phyloP scores from a whole-genome alignment of 345 rosid species.

The Populus pruinosa region DNA sequence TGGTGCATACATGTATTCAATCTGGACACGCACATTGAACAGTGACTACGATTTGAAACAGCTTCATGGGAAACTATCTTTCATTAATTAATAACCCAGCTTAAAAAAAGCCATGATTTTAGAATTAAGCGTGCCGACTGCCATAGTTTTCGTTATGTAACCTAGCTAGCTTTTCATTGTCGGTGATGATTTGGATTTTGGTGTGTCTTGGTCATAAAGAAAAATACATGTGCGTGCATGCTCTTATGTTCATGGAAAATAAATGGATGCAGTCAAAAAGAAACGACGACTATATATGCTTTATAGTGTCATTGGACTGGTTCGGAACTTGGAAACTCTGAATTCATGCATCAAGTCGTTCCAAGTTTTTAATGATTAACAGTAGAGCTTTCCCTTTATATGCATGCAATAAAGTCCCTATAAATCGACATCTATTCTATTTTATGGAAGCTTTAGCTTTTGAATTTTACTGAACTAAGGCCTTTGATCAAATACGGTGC shows the following conservation, averaged over 20 bases:
- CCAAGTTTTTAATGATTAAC: not conserved
- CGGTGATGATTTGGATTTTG: not conserved
- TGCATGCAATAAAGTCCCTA: too few species aligned
- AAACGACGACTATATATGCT: not conserved
- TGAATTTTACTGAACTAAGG: too few species aligned
- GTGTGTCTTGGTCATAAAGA: not conserved
- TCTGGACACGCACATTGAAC: too few species aligned
- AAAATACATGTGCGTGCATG: not conserved
- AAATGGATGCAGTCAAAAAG: conserved; percentile 10
- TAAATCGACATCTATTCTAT: too few species aligned
- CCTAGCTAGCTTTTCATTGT: not conserved
- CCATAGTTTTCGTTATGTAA: not conserved
- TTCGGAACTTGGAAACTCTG: conserved; percentile 9
- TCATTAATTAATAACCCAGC: too few species aligned
- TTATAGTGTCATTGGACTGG: not conserved
- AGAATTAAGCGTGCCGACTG: not conserved
- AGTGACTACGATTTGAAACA: too few species aligned
- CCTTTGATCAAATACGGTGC: too few species aligned
- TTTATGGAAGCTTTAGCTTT: too few species aligned
- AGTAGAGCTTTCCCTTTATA: not conserved
- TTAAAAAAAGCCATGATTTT: conserved; percentile 3
- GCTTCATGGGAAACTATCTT: too few species aligned
- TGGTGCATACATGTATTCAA: not conserved
- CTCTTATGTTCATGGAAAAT: conserved; percentile 1
- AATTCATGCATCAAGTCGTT: not conserved